Base-by-base conservation (phyloP, 2,329 filamentous ascomycete species). In the Phialocephala subalpina region DNA sequence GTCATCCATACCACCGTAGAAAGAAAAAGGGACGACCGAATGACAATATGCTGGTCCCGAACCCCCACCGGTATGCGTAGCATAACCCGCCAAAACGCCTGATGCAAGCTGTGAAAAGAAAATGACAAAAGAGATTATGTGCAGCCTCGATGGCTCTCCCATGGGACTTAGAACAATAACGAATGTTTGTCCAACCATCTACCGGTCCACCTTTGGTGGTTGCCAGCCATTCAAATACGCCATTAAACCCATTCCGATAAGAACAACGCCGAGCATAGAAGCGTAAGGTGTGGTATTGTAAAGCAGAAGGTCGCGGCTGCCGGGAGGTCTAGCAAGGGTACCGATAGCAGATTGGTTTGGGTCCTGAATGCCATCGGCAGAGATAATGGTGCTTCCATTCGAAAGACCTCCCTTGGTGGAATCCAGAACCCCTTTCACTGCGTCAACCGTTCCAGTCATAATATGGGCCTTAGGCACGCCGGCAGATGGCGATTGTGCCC, bases 191-290 rank as follows among this genome's bases (percentile, higher is more conserved):
- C 36, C 38, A 45, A 67, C 8, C 45, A 8, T 67, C 60, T 73
- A 77, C 70, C 70, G 70, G 49, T 77, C 74, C 27, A 71, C 71
- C 66, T 77, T 77, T 45, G 73, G 70, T 58, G 74, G 69, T 68
- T 93, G 91, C 92, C 92, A 95, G 60, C 91, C 90, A 75, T 96
- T 96, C 72, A 96, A 84, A 78, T 94, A 94, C 49, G 91, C 92
- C 92, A 96, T 96, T 70, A 96, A 78, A 16, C 92, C 91, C 81
- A 96, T 90, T 36, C 92, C 92, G 67, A 96, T 81, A 63, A 96
- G 79, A 29, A 96, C 92, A 36, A 96, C 92, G 12, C 92, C 91
- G 55, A 96, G 80, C 86, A 95, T 93, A 1, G 91, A 94, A 47
- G 91, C 90, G 75, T 94, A 95, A 18, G 92, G 92, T 65, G 92